Evolutionary conservation across 192 early-diverging fungal genomes (phyloP).

Genomic region (Coemansia sp.): DNA sequence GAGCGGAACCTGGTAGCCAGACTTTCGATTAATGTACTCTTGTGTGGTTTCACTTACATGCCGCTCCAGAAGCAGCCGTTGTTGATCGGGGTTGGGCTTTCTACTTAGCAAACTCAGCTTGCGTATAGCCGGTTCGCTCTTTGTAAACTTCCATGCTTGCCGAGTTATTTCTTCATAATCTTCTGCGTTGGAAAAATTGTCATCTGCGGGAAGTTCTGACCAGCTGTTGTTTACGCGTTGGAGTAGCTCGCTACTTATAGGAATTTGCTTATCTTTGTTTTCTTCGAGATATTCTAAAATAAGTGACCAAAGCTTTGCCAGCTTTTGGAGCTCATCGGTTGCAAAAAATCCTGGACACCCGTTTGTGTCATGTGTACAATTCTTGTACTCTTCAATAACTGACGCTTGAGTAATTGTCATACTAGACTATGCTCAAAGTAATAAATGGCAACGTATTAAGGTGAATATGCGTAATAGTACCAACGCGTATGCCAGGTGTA

Average conservation of each 20-base stretch:
- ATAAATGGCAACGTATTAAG: too few relatives aligned
- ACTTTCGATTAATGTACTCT: slow-evolving; percentile 26
- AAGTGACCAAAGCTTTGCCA: slow-evolving; percentile 34
- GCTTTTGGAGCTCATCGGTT: slow-evolving; percentile 25
- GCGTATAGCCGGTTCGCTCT: slow-evolving; percentile 21
- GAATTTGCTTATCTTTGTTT: slow-evolving; percentile 19
- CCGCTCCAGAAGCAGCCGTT: slow-evolving; percentile 25
- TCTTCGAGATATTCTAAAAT: slow-evolving; percentile 22
- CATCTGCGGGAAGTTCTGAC: slow-evolving; percentile 14
- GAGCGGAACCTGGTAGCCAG: slow-evolving; percentile 17
- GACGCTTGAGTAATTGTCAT: slow-evolving; percentile 47
- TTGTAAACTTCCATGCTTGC: slow-evolving; percentile 40
- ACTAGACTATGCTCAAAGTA: neutral
- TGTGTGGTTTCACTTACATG: slow-evolving; percentile 43
- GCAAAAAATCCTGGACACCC: slow-evolving; percentile 27
- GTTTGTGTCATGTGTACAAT: slow-evolving; percentile 3
- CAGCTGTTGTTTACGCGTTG: slow-evolving; percentile 13
- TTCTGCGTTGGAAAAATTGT: slow-evolving; percentile 5
- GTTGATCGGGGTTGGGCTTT: slow-evolving; percentile 10
- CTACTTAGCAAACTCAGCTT: slow-evolving; percentile 8
- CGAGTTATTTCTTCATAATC: slow-evolving; percentile 16
- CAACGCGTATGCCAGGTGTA: too few relatives aligned
- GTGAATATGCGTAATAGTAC: too few relatives aligned
- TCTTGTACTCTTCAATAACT: slow-evolving; percentile 34
- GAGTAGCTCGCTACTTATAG: slow-evolving; percentile 25